Evolutionary conservation across 2,329 filamentous ascomycete genomes (phyloP).

Genomic region (Aureobasidium sp.): DNA sequence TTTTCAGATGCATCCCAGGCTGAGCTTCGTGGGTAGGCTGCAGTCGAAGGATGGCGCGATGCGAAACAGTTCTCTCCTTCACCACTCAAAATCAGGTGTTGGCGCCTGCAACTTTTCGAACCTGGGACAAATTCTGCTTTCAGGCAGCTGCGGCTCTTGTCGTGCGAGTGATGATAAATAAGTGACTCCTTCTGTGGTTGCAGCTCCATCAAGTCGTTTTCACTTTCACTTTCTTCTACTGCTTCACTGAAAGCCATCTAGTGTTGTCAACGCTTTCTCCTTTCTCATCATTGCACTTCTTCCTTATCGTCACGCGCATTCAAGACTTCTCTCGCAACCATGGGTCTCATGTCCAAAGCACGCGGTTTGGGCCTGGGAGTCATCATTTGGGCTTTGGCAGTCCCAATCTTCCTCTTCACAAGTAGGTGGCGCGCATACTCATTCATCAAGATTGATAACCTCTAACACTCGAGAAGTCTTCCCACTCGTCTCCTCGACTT

Average conservation of each 20-base stretch:
- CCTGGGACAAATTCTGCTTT: neutral
- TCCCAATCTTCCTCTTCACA: slow-evolving; percentile 15
- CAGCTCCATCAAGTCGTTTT: neutral
- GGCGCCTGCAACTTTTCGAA: neutral
- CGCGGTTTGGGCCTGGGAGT: slow-evolving; percentile 9
- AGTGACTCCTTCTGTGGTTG: neutral
- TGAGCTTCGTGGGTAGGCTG: neutral
- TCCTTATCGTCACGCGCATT: neutral
- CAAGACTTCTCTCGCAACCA: neutral
- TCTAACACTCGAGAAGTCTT: slow-evolving; percentile 6
- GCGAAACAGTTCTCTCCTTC: neutral
- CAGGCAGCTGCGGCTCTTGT: neutral
- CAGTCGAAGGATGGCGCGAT: neutral
- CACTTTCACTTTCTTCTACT: neutral
- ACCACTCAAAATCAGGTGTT: neutral
- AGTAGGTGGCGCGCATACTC: neutral
- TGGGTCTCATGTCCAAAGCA: slow-evolving; percentile 4
- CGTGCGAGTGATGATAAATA: neutral
- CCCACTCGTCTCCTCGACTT: slow-evolving; percentile 12
- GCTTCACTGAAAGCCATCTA: neutral
- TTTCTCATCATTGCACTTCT: neutral
- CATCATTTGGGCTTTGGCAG: slow-evolving; percentile 11
- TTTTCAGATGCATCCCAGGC: neutral
- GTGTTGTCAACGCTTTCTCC: neutral
- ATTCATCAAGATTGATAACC: neutral